Evolutionary conservation across 805 yeast genomes (phyloP).

Genomic region (Tanozyma kutaoensis): DNA sequence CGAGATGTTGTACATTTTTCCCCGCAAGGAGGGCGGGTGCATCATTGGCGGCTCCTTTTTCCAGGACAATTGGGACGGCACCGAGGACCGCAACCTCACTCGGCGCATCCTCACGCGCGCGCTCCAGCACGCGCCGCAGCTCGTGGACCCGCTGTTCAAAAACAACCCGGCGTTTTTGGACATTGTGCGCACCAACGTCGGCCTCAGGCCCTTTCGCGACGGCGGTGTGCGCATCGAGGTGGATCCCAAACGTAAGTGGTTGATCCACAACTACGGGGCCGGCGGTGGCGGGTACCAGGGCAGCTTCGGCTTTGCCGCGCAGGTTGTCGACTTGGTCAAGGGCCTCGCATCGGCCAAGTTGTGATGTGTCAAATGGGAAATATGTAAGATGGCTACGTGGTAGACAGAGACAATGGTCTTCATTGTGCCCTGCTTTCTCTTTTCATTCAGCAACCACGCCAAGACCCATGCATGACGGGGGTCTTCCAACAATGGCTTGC

Average conservation of each 20-base stretch:
- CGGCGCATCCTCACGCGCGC: constrained; percentile 36
- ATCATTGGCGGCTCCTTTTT: constrained; percentile 45
- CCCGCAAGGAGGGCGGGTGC: constrained; percentile 9
- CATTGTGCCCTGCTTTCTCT: too few relatives aligned
- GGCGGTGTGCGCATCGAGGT: constrained; percentile 21
- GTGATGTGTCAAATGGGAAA: neutral
- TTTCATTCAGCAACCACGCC: too few relatives aligned
- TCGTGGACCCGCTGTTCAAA: constrained; percentile 7
- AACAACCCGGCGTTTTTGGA: constrained; percentile 17
- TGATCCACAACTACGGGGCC: constrained; percentile 59
- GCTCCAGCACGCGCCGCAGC: constrained; percentile 22
- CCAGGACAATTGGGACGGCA: constrained; percentile 4
- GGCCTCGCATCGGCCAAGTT: neutral
- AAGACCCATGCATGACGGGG: too few relatives aligned
- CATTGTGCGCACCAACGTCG: constrained; percentile 19
- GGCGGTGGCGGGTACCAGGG: constrained; percentile 8
- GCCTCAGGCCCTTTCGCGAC: constrained; percentile 24
- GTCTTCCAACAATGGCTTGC: too few relatives aligned
- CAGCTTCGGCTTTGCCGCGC: neutral
- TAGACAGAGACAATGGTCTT: too few relatives aligned
- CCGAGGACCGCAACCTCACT: constrained; percentile 28
- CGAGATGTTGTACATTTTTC: constrained; percentile 25
- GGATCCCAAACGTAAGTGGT: constrained; percentile 15
- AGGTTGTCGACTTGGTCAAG: neutral
- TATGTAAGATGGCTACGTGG: neutral